phyloP scores from a whole-genome alignment of 345 rosid species.

The Dovyalis caffra region DNA sequence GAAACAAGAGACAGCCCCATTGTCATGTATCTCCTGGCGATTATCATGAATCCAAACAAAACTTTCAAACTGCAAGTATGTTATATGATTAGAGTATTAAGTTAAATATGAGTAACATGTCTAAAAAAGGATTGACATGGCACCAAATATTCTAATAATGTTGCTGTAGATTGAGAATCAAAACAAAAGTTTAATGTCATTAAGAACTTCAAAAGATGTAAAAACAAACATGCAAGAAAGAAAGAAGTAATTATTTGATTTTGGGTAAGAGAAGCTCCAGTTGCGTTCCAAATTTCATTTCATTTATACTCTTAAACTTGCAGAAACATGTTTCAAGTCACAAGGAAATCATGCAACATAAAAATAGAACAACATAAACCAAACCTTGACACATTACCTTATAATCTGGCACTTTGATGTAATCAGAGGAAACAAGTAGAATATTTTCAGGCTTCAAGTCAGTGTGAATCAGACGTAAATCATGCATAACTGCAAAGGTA shows the following conservation, averaged over 20 bases:
- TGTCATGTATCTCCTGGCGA: background rate
- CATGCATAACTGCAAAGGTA: conserved; percentile 69
- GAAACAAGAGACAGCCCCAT: background rate
- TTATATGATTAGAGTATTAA: background rate
- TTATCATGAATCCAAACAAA: background rate
- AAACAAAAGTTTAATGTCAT: background rate
- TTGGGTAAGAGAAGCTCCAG: background rate
- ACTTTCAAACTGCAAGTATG: background rate
- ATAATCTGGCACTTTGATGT: conserved; percentile 71
- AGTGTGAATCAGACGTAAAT: conserved; percentile 69
- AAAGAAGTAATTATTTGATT: background rate
- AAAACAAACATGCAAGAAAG: background rate
- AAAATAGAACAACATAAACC: background rate
- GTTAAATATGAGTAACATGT: background rate
- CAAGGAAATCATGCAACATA: background rate
- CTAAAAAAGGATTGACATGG: background rate
- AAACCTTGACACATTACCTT: conserved; percentile 37
- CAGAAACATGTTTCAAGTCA: background rate
- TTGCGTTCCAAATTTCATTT: background rate
- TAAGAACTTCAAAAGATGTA: background rate
- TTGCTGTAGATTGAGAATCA: background rate
- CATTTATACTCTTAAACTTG: background rate
- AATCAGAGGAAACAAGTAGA: conserved; percentile 72
- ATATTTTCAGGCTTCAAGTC: conserved; percentile 87
- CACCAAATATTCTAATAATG: background rate